Evolutionary conservation across 2,329 filamentous ascomycete genomes (phyloP).

Genomic region (Colletotrichum lindemuthianum): DNA sequence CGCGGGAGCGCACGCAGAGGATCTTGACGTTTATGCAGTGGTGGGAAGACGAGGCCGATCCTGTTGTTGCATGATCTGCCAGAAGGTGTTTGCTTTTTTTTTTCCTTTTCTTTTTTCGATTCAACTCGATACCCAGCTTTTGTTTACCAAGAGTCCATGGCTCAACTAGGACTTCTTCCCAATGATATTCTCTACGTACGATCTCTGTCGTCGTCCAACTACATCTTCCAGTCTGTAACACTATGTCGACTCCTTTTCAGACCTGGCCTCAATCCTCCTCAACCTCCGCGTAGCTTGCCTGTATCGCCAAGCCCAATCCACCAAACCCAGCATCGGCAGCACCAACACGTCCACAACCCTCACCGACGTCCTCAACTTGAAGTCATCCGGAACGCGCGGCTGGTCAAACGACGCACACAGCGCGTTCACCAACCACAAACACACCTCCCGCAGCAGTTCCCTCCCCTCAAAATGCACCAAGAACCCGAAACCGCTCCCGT

Average conservation of each 20-base stretch:
- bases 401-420: constrained; percentile 27
- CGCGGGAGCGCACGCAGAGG: constrained; percentile 62
- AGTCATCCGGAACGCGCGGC: constrained; percentile 27
- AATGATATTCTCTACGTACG: not conserved
- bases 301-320: constrained; percentile 33
- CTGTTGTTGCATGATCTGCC: constrained; percentile 11
- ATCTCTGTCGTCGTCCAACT: not conserved
- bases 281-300: constrained; percentile 9
- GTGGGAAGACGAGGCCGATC: constrained; percentile 63
- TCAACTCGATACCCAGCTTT: constrained; percentile 33
- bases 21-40: constrained; percentile 64
- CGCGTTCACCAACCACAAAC: constrained; percentile 26
- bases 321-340: constrained; percentile 20
- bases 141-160: constrained; percentile 8
- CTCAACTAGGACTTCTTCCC: constrained; percentile 13
- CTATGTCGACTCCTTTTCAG: not conserved
- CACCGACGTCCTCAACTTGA: constrained; percentile 24
- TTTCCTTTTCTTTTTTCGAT: constrained; percentile 12
- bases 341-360: constrained; percentile 27
- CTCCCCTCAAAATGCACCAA: constrained; percentile 29
- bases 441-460: constrained; percentile 25
- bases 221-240: not conserved
- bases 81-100: not conserved
- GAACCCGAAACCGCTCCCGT: constrained; percentile 29
- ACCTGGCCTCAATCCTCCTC: not conserved